Evolutionary conservation across 305 asterid genomes (phyloP).

Genomic region (Caryopteris hybrid): DNA sequence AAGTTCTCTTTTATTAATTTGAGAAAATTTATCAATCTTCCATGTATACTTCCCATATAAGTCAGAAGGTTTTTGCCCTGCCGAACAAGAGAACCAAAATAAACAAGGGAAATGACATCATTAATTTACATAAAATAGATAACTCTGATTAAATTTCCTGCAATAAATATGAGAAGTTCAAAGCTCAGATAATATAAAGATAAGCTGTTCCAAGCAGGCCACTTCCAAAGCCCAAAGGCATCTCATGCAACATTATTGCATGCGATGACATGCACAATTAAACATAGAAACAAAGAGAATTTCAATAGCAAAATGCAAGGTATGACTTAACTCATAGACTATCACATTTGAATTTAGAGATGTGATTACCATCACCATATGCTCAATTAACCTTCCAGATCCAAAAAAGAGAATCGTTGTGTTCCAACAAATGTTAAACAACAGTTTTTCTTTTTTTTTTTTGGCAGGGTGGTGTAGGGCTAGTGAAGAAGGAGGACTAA

Average conservation of each 20-base stretch:
- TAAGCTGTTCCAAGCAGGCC: background rate
- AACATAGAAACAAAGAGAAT: background rate
- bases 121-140: background rate
- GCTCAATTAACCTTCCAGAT: background rate
- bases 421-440: background rate
- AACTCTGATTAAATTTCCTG: background rate
- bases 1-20: constrained; percentile 87
- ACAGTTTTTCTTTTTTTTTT: background rate
- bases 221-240: background rate
- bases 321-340: background rate
- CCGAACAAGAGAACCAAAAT: constrained; percentile 18
- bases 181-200: background rate
- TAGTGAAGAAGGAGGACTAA: background rate
- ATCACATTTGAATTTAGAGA: background rate
- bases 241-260: background rate
- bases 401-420: background rate
- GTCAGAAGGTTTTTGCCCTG: constrained; percentile 84
- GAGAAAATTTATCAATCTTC: constrained; percentile 90
- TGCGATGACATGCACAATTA: background rate
- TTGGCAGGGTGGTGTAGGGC: too few relatives aligned
- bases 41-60: constrained; percentile 86
- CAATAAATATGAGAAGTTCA: background rate
- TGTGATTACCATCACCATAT: background rate
- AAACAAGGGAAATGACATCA: background rate
- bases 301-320: background rate